These are phyloP conservation scores for Kockiozyma suomiensis DNA, from an alignment of 805 yeast genomes.

Conservation along the genomic window DNA sequence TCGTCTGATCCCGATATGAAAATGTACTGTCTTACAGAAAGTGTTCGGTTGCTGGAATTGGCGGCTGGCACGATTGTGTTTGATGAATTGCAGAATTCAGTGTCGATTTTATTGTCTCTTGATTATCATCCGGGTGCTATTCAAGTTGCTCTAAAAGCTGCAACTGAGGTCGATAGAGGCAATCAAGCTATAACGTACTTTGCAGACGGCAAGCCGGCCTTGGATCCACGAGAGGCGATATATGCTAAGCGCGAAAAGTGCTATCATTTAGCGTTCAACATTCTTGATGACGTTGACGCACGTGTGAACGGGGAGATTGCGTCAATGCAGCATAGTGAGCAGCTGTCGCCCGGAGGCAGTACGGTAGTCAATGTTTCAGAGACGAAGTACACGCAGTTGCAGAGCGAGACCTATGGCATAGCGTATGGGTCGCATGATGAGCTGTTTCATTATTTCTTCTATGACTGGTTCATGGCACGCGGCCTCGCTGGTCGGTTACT, in stretches of 20 bases:
- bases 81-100: conserved; percentile 80
- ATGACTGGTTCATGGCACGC: conserved; percentile 86
- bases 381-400: conserved; percentile 57
- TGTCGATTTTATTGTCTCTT: conserved; percentile 72
- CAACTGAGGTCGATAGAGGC: conserved; percentile 65
- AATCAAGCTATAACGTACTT: conserved; percentile 61
- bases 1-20: conserved; percentile 66
- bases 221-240: conserved; percentile 55
- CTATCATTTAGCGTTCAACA: conserved; percentile 73
- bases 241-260: conserved; percentile 59
- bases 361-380: conserved; percentile 38
- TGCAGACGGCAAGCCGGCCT: conserved; percentile 51
- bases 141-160: conserved; percentile 75
- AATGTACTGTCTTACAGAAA: conserved; percentile 66
- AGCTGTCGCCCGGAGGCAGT: neutral
- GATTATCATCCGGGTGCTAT: conserved; percentile 85
- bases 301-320: conserved; percentile 51
- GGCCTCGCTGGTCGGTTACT: conserved; percentile 76
- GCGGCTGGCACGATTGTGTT: conserved; percentile 76
- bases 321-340: conserved; percentile 35
- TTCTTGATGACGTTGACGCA: conserved; percentile 71
- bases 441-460: conserved; percentile 86
- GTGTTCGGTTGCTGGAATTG: conserved; percentile 74
- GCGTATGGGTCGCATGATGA: conserved; percentile 78
- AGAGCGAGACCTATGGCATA: conserved; percentile 72